Conservation (phyloP, 1,139 yeast genomes). For the Debaryomycetaceae sp. region DNA sequence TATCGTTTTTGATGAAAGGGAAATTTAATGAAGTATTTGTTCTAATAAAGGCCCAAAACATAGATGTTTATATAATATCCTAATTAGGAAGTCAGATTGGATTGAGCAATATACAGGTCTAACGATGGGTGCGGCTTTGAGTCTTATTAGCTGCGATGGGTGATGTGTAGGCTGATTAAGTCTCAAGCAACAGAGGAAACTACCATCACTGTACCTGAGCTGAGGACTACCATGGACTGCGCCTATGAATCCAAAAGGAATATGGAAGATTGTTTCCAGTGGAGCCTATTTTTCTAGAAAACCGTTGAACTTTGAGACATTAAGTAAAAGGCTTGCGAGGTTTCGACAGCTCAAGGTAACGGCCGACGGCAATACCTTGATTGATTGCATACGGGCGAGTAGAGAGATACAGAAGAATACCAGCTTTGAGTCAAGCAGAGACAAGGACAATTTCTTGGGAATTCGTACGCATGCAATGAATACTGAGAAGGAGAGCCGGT, state of each 20-base stretch:
- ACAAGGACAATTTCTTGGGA: conserved; percentile 9
- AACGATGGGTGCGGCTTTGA: neutral
- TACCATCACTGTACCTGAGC: too few relatives aligned
- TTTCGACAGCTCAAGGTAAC: conserved; percentile 6
- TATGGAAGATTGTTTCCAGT: neutral
- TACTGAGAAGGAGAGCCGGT: conserved; percentile 15
- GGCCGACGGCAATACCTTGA: conserved; percentile 8
- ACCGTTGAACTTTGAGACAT: conserved; percentile 30
- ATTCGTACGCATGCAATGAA: conserved; percentile 9
- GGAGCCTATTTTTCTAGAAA: conserved; percentile 13
- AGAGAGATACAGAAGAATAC: conserved; percentile 15
- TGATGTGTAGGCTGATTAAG: too few relatives aligned
- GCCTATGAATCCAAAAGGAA: neutral
- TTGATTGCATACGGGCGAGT: conserved; percentile 24
- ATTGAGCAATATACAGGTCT: neutral
- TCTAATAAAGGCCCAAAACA: neutral
- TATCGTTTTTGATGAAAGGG: neutral
- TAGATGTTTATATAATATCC: conserved; percentile 9
- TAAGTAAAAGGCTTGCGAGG: conserved; percentile 13
- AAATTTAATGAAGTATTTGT: neutral
- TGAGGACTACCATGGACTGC: too few relatives aligned
- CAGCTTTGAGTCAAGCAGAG: neutral
- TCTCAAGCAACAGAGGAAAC: too few relatives aligned
- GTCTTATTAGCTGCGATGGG: too few relatives aligned
- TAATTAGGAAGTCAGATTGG: conserved; percentile 11